Evolutionary conservation across 768 basidiomycete species (phyloP), one percentile per base, ranked within the genome.

Genomic region (Rhodosporidiobolus sp.): DNA sequence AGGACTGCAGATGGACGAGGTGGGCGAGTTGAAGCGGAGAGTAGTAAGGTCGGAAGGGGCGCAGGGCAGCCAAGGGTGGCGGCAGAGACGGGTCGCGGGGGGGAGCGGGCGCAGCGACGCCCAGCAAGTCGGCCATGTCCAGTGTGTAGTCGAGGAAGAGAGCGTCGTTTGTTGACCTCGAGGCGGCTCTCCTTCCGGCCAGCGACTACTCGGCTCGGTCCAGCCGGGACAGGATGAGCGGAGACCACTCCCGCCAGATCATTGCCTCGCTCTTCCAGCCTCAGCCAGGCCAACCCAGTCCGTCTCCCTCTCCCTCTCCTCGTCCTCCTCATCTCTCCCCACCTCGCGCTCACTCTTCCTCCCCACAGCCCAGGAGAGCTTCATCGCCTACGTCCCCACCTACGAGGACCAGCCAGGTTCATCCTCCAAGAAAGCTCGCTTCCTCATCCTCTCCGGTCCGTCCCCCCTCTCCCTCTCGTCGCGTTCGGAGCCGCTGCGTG

Each of bases 371-470:
- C 52, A 56, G 32, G 72, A 73, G 69, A 48, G 19, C 43, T 55
- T 64, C 38, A 48, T 76, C 38, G 71, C 69, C 48, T 66, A 76
- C 61, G 63, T 73, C 1, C 72, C 67, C 28, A 76, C 75, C 1
- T 65, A 68, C 30, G 75, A 76, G n/a, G 57, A 59, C 14, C 56
- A 62, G 10, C 72, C 72, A 0, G 68, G 65, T 1, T 49, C 72
- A 9, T 22, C 63, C 11, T 43, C 56, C 19, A 66, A 53, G 19
- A 76, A 76, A 34, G 53, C 72, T 50, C 61, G 75, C 49, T 73
- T 70, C 69, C 52, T 76, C 53, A 76, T 76, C 72, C 53, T 76
- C 49, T 67, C 75, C 26, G 66, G 75, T 65, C 0, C 20, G 71
- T 32, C n/a, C 28, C 50, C 53, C 45, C 20, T 59, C 55, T 38